phyloP scores from a whole-genome alignment of 1,284 basidiomycete species.

The Sanguinoderma infundibulare region DNA sequence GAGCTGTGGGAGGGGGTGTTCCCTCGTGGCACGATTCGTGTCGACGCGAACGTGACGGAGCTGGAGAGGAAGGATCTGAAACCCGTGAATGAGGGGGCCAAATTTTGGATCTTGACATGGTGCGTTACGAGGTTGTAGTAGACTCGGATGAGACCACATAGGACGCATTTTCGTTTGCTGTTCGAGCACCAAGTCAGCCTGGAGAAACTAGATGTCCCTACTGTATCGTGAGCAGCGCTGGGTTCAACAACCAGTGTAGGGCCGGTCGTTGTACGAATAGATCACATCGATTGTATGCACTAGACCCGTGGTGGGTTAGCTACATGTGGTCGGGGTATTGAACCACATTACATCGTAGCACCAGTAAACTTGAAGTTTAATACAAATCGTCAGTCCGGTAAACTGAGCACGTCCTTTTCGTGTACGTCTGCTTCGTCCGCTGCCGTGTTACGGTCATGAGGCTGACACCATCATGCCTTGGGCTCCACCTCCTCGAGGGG shows the following conservation, averaged over 20 bases:
- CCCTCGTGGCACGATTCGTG: conserved; percentile 39
- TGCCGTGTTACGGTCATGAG: background rate
- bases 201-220: background rate
- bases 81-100: conserved; percentile 5
- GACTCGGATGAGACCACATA: too few relatives aligned
- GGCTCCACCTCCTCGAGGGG: conserved; percentile 70
- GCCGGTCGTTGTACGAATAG: background rate
- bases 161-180: background rate
- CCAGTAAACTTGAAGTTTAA: conserved; percentile 17
- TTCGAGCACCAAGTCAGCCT: background rate
- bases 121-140: conserved; percentile 18
- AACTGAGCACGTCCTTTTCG: conserved; percentile 19
- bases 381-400: conserved; percentile 21
- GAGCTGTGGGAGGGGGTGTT: conserved; percentile 49
- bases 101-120: conserved; percentile 17
- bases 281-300: background rate
- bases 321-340: background rate
- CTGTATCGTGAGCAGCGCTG: background rate
- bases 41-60: conserved; percentile 32
- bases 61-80: conserved; percentile 10
- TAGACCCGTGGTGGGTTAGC: background rate
- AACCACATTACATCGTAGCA: conserved; percentile 22
- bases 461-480: conserved; percentile 27
- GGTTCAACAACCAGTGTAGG: conserved; percentile 2
- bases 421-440: background rate